Percentiles rank a stretch among this genome's conserved stretches.
Conservation (phyloP, 2,329 filamentous ascomycete species). For the Stachybotrys chartarum region DNA sequence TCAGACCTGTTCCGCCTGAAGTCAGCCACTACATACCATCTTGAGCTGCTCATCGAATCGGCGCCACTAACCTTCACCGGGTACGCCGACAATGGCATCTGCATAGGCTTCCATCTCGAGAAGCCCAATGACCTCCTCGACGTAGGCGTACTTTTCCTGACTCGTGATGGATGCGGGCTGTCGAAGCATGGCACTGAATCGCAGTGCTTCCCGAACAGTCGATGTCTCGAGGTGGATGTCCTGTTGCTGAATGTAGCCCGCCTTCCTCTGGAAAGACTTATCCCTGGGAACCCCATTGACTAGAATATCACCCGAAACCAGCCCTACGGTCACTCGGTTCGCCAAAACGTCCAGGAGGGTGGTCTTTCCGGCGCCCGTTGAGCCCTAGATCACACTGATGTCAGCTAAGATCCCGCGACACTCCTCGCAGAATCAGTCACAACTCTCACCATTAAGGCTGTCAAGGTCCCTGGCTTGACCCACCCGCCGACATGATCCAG, state of each 20-base stretch:
- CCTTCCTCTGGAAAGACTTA: constrained; percentile 58
- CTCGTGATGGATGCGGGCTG: constrained; percentile 51
- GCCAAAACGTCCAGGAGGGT: constrained; percentile 68
- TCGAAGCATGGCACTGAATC: constrained; percentile 60
- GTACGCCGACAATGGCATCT: constrained; percentile 47
- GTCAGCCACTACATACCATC: no score
- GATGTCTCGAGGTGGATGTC: constrained; percentile 63
- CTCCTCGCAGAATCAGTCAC: background rate
- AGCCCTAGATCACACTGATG: constrained; percentile 35
- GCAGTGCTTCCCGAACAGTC: constrained; percentile 44
- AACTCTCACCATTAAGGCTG: constrained; percentile 57
- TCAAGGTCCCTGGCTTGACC: constrained; percentile 70
- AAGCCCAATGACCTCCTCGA: constrained; percentile 21
- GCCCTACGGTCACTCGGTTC: constrained; percentile 65
- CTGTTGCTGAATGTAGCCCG: constrained; percentile 66
- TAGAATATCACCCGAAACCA: constrained; percentile 63
- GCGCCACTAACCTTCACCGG: no score
- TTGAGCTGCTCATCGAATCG: no score
- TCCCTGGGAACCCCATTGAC: constrained; percentile 61
- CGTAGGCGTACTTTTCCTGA: constrained; percentile 17
- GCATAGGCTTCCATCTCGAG: constrained; percentile 52
- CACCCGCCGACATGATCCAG: constrained; percentile 68
- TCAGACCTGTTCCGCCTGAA: no score
- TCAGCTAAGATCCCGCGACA: background rate
- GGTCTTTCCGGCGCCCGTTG: constrained; percentile 69